Evolutionary conservation across 75 land plant species (phyloP).

Genomic region (Pinus albicaulis): DNA sequence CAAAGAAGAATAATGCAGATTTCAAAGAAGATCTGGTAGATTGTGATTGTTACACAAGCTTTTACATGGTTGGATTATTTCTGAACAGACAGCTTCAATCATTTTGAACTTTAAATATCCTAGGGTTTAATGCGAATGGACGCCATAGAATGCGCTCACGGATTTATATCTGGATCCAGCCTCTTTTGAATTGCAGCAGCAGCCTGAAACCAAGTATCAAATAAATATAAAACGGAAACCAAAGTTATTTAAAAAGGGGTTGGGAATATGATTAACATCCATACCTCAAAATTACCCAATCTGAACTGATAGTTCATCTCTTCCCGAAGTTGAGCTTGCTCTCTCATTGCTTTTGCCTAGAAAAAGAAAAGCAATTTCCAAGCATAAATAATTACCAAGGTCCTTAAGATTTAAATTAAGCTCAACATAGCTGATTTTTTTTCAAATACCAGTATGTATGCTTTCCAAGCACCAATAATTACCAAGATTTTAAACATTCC

Average conservation of each 20-base stretch:
- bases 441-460: not conserved
- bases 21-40: not conserved
- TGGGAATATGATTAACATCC: not conserved
- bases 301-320: conserved; percentile 96
- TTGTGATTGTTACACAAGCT: conserved; percentile 3
- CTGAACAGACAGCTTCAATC: not conserved
- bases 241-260: not conserved
- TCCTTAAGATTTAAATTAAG: not conserved
- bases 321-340: conserved; percentile 94
- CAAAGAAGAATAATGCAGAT: not conserved
- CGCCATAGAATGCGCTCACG: not conserved
- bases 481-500: not conserved
- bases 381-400: not conserved
- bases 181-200: conserved; percentile 97
- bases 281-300: conserved; percentile 93
- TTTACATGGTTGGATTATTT: not conserved
- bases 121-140: not conserved
- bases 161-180: conserved; percentile 85
- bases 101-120: not conserved
- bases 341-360: conserved; percentile 99
- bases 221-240: not conserved
- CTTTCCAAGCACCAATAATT: no score
- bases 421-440: not conserved
- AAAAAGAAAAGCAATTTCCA: conserved; percentile 7
- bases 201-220: conserved; percentile 49